Evolutionary conservation across 2,329 filamentous ascomycete species (phyloP).

Genomic region (Trichoderma atroviride): DNA sequence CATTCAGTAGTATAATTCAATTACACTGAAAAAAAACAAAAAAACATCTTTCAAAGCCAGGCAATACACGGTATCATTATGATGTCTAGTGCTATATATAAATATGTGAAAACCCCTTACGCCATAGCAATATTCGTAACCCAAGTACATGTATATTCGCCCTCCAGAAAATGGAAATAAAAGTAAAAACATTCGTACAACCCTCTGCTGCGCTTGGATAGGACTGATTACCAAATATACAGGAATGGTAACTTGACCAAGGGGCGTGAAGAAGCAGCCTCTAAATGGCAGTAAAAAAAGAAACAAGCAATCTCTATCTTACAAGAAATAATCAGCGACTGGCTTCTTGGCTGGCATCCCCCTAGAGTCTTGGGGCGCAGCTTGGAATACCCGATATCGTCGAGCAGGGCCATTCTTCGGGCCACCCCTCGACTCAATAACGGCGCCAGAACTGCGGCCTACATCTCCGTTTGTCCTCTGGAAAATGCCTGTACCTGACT

Average conservation of each 20-base stretch:
- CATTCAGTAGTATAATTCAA: neutral
- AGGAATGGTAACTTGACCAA: neutral
- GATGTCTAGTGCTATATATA: neutral
- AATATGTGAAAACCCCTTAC: neutral
- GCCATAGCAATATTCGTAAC: neutral
- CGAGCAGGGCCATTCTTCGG: slow-evolving; percentile 72
- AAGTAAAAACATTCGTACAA: neutral
- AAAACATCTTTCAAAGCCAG: neutral
- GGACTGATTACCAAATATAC: neutral
- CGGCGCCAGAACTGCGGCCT: slow-evolving; percentile 56
- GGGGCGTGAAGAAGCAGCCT: neutral
- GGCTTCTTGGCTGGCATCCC: slow-evolving; percentile 99
- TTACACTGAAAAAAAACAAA: neutral
- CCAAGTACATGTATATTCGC: slow-evolving; percentile 4
- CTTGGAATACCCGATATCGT: slow-evolving; percentile 93
- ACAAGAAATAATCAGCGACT: slow-evolving; percentile 94
- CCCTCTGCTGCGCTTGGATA: neutral
- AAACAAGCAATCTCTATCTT: neutral
- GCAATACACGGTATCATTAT: neutral
- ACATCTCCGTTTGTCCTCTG: slow-evolving; percentile 72
- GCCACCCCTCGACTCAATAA: slow-evolving; percentile 50
- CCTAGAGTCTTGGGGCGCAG: slow-evolving; percentile 90
- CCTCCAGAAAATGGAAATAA: neutral
- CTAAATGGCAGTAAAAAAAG: neutral
- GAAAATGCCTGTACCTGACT: slow-evolving; percentile 71